Evolutionary conservation across 352 stramenopile species (phyloP), one percentile per base, ranked within the genome.

Genomic region (Phytophthora sansomeana): DNA sequence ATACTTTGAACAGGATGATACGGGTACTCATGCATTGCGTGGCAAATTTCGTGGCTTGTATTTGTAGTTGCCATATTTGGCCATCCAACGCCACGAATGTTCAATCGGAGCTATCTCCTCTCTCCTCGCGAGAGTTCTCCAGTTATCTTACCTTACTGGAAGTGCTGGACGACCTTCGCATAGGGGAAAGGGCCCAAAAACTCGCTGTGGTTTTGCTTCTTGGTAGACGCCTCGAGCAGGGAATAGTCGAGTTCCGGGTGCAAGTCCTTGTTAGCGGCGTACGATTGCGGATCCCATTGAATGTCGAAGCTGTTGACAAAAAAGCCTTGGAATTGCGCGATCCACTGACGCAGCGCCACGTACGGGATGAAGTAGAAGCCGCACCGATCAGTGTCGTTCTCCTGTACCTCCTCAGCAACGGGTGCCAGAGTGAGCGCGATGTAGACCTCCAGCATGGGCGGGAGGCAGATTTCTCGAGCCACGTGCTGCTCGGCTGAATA

Each of bases 311-410:
- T 92, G 78, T 90, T 95, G 53, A 92, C 81, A 43, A 90, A 95
- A 67, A 93, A 93, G 30, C 78, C 81, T 68, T 92, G 79, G 67
- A 92, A 92, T 38, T 92, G 86, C 39, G 78, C 75, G 66, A 91
- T 92, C 82, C 80, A 92, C 41, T 74, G 70, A 38, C 85, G 83
- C n/a, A 92, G 69, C 43, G 78, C 80, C 38, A 89, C 81, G 74
- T 92, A 92, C 48, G 86, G 84, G 42, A 91, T 92, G 66, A 94
- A 94, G 76, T 92, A 92, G 72, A 91, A 94, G 26, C 86, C 83
- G 42, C 86, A 94, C 7, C 72, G 79, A 55, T 92, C 86, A 6
- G 79, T 89, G 63, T 92, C 82, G 56, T 92, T 94, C 69, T 92
- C 77, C 46, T 80, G 74, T 39, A 83, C 75, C 49, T 94, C 80